Evolutionary conservation across 345 rosid genomes (phyloP), one percentile per base, ranked within the genome.

Genomic region (Bruguiera gymnorhiza): DNA sequence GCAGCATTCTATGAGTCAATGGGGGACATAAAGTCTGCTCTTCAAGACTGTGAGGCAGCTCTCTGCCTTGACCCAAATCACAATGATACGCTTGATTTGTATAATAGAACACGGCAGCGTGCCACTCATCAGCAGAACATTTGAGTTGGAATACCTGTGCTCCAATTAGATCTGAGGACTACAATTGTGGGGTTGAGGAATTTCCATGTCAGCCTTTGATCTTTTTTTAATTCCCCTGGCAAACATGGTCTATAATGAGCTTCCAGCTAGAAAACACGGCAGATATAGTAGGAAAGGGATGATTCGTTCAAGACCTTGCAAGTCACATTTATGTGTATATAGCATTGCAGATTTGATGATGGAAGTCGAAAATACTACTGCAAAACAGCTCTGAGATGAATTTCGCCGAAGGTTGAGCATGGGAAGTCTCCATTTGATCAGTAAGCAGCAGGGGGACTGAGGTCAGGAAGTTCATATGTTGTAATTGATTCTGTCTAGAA

Each of bases 1-100:
- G 98, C 98, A 50, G 97, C 98, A 27, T 94, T 94, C 74, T 79
- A 85, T 0, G 98, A 94, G 81, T 85, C 97, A 65, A 79, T 85
- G 46, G 96, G 97, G 65, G 87, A 91, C 62, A 62, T 85, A 19
- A 55, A 76, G 15, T 76, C 87, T 68, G 88, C 97, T 63, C 60
- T 88, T 36, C 82, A 73, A 76, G 97, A 94, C 74, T 94, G 97
- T 63, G 86, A 83, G 72, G 97, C 97, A 58, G 98, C 97, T 80
- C 97, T 94, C 63, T 91, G 96, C 79, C 72, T 94, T 74, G 97
- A 94, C 70, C 95, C 96, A 1, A 76, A 78, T 71, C 95, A 94
- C 74, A 68, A 56, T 1, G 98, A 91, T 79, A 89, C 92, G 0
- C 85, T 85, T 60, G 90, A 89, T 68, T 86, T 91, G 50, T 91